Base-by-base conservation (phyloP, 1,284 basidiomycete species). In the Ceratobasidium sp. region DNA sequence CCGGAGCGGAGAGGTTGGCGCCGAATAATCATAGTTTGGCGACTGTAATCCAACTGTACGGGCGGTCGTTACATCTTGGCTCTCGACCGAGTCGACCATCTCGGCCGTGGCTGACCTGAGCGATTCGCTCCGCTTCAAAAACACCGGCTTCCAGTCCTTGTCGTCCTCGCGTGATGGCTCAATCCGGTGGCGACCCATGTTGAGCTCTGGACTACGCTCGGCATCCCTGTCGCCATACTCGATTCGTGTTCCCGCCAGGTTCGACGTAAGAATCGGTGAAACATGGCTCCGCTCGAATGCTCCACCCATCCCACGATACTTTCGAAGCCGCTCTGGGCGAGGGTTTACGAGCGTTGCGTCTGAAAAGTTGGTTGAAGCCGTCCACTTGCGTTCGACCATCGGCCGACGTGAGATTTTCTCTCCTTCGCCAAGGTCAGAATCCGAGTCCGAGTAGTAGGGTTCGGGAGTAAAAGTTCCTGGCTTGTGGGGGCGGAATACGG, bases 91-190 rank as follows among this genome's bases (percentile, higher is more conserved):
- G 16, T 30, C 50, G 10, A 55, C 70, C 27, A 73, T 55, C 18
- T 60, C 57, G 16, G 52, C 55, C 18, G 48, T 50, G 70, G 70
- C 20, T 8, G 70, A 73, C 46, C 57, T 59, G 6, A 73, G 44
- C 41, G 70, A 73, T 4, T 73, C 70, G 57, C 70, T 73, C 27
- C 70, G 70, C 27, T 73, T 73, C 41, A 73, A 44, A 33, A 73
- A 73, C 0, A 62, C 38, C 18, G 70, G 70, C 30, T 50, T 73
- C 70, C 70, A 73, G 27, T 62, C 16, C 41, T 73, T 62, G 57
- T 73, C 70, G 44, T 73, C 46, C 3, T 62, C 70, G 3, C 41
- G 57, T 3, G 70, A 73, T 12, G 70, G 57, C 14, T 73, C 70
- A 33, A 73, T 73, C 30, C 70, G 55, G 30, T 73, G 70, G 2